Conservation (phyloP, 305 asterid species). For the Plantago lanceolata region DNA sequence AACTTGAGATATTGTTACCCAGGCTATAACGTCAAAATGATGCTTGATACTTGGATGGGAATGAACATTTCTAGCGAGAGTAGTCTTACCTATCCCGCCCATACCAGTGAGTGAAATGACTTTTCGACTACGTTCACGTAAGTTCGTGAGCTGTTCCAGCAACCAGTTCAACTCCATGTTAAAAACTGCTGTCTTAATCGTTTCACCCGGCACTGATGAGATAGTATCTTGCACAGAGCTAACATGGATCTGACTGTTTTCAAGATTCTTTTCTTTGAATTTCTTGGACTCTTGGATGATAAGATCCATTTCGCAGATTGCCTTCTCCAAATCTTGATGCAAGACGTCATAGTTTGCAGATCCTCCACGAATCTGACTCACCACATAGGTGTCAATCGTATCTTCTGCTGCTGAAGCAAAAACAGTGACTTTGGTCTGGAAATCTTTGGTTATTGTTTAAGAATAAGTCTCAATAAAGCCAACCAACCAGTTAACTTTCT, state of each 20-base stretch:
- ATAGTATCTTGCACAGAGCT: not conserved
- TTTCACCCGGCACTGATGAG: not conserved
- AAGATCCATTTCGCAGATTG: not conserved
- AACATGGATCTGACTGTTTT: not conserved
- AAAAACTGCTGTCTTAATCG: not conserved
- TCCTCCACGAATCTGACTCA: not conserved
- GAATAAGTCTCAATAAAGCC: not conserved
- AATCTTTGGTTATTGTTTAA: not conserved
- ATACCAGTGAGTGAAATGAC: not conserved
- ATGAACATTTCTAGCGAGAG: constrained; percentile 1
- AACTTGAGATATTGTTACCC: constrained; percentile 10
- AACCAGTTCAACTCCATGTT: not conserved
- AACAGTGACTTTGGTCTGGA: not conserved
- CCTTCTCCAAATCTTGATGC: not conserved
- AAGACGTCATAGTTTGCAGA: not conserved
- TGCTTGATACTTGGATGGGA: not conserved
- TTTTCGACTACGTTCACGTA: not conserved
- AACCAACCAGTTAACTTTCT: not conserved
- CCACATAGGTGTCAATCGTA: not conserved
- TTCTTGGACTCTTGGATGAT: not conserved
- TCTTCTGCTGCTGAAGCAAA: not conserved
- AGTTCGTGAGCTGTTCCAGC: not conserved
- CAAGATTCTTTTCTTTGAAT: not conserved
- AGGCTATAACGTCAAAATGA: not conserved
- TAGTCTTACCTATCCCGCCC: constrained; percentile 12